Evolutionary conservation across 2,329 filamentous ascomycete species (phyloP), one percentile per base, ranked within the genome.

Genomic region (Ophiosphaerella herpotricha): DNA sequence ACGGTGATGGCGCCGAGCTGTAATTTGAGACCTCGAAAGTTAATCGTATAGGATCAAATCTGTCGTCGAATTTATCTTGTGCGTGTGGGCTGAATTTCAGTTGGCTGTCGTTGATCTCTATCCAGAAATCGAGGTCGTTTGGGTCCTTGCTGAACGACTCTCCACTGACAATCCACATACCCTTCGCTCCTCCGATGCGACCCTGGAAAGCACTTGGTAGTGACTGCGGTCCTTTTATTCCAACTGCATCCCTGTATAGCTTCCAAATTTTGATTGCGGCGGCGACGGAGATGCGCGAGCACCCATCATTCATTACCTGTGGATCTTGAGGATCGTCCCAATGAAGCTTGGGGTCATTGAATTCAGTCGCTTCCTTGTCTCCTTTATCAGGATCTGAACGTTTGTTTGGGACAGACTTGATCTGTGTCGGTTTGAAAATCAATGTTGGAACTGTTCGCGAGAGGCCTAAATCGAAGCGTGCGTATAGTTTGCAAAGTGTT

Each of bases 121-220:
- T 88, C 87, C 86, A 89, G 8, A 76, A 68, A 2, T 68, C 66
- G 18, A 72, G 61, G 13, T 84, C 71, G 0, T 75, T 64, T 0
- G 58, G 46, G 1, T 79, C 73, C 1, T 73, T 72, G 0, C 69
- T 70, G 23, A 82, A 78, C 0, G 75, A 63, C 3, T 75, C 67
- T 0, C 77, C 75, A 56, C 87, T 85, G 5, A 87, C 70, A 39
- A 87, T 79, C 89, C 88, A 92, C 57, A 92, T 77, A 0, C 89
- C 90, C 67, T 93, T 93, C 0, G 87, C 87, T 14, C 86, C 83
- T 8, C 84, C 87, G 32, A 92, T 81, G 0, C 90, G 82, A 1
- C 78, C 88, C 68, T 93, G 89, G 0, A 82, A 85, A 0, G 80
- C 85, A 31, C 82, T 82, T 0, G 88, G 87, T 82, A 51, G 89